Conservation (phyloP, 495 filamentous ascomycete species). For the Tuber calosporum region DNA sequence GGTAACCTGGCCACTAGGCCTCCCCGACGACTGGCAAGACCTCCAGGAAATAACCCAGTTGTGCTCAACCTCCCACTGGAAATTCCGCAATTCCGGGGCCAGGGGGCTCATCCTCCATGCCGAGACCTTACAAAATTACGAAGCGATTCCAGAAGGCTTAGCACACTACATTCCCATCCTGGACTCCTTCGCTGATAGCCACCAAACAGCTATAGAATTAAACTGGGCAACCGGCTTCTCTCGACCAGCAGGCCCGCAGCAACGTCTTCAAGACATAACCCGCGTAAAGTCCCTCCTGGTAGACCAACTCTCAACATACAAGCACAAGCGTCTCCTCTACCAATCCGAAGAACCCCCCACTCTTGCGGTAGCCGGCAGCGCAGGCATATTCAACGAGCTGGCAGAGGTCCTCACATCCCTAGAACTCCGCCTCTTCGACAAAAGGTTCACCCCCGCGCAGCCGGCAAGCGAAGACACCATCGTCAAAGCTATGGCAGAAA, state of each 20-base stretch:
- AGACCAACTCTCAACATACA: not conserved
- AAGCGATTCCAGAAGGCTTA: not conserved
- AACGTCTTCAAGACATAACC: not conserved
- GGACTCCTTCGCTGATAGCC: not conserved
- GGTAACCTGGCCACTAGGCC: not conserved
- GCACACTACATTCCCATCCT: not conserved
- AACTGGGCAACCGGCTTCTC: slow-evolving; percentile 1
- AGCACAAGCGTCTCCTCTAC: not conserved
- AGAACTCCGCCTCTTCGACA: not conserved
- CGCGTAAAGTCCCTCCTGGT: not conserved
- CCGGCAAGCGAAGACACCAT: not conserved
- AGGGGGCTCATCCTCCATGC: not conserved
- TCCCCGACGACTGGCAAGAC: not conserved
- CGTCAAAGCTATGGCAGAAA: not conserved
- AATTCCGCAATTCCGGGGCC: not conserved
- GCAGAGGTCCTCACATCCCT: not conserved
- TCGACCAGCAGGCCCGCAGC: not conserved
- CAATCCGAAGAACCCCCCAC: not conserved
- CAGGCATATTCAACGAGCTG: not conserved
- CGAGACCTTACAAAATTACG: not conserved
- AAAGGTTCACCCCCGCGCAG: not conserved
- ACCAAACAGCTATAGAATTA: not conserved
- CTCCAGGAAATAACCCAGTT: not conserved
- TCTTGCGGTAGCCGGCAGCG: not conserved
- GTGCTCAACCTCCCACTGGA: not conserved